Percentiles rank a stretch among this genome's conserved stretches.
phyloP scores from a whole-genome alignment of 192 early-diverging fungal species.

The Gryganskiella cystojenkinii region DNA sequence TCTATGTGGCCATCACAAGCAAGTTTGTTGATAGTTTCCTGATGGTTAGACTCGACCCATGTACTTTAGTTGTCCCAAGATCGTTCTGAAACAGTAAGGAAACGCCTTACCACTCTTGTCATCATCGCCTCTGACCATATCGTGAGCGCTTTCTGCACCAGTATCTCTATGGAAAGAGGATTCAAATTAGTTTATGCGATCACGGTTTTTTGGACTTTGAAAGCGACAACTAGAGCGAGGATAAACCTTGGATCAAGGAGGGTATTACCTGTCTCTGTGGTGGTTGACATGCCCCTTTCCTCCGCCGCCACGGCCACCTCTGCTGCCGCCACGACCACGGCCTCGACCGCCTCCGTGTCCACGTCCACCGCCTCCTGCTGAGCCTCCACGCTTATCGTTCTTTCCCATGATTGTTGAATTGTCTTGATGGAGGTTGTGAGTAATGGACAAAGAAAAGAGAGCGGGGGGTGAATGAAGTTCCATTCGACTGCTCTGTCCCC shows the following conservation, averaged over 20 bases:
- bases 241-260: no score
- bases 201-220: no score
- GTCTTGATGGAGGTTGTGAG: neutral
- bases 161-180: conserved; percentile 14
- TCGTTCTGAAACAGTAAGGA: no score
- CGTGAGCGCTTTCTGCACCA: conserved; percentile 42
- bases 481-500: neutral
- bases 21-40: no score
- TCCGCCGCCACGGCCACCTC: conserved; percentile 34
- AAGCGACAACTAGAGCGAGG: no score
- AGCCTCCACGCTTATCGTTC: conserved; percentile 41
- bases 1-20: conserved; percentile 4
- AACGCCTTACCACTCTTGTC: conserved; percentile 10
- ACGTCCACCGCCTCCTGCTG: conserved; percentile 20
- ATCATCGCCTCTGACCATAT: conserved; percentile 33
- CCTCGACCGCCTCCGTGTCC: conserved; percentile 48
- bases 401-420: conserved; percentile 46
- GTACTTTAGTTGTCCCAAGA: no score
- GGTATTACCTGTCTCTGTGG: conserved; percentile 52
- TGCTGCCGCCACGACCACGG: conserved; percentile 43
- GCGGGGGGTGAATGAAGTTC: no score
- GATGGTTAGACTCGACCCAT: no score
- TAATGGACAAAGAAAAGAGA: neutral
- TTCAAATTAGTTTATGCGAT: neutral
- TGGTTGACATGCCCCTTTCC: conserved; percentile 31